Evolutionary conservation across 345 rosid genomes (phyloP).

Genomic region (Arabis alpina): DNA sequence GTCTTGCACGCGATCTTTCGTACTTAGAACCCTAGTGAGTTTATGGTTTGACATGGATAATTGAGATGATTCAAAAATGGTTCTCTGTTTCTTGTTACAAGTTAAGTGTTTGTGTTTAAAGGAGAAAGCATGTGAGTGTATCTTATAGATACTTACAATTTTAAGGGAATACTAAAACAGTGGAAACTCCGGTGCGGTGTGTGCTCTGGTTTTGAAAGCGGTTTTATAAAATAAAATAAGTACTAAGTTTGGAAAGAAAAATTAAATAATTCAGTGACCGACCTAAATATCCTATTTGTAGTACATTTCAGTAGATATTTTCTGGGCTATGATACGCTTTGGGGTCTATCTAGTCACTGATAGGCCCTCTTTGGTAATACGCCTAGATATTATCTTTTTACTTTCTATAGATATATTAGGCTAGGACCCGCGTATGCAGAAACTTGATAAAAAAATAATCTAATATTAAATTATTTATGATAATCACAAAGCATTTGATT

Average conservation of each 20-base stretch:
- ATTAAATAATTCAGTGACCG: background rate
- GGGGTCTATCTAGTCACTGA: background rate
- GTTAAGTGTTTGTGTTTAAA: conserved; percentile 31
- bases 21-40: conserved; percentile 67
- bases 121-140: conserved; percentile 30
- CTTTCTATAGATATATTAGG: too few relatives aligned
- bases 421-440: too few relatives aligned
- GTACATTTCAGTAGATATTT: too few relatives aligned
- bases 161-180: conserved; percentile 11
- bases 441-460: too few relatives aligned
- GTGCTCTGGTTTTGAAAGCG: conserved; percentile 33
- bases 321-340: background rate
- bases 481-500: too few relatives aligned
- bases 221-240: background rate
- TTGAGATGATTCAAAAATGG: conserved; percentile 15
- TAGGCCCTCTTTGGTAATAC: background rate
- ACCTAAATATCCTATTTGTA: background rate
- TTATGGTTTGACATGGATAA: conserved; percentile 57
- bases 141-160: background rate
- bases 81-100: conserved; percentile 17
- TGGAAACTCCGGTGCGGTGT: background rate
- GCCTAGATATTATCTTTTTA: too few relatives aligned
- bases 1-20: conserved; percentile 86
- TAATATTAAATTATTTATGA: too few relatives aligned
- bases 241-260: background rate